Percentiles rank a stretch among this genome's conserved stretches.
These are phyloP conservation scores for Candida ponderosae DNA, from an alignment of 805 yeast genomes.

Conservation along the genomic window DNA sequence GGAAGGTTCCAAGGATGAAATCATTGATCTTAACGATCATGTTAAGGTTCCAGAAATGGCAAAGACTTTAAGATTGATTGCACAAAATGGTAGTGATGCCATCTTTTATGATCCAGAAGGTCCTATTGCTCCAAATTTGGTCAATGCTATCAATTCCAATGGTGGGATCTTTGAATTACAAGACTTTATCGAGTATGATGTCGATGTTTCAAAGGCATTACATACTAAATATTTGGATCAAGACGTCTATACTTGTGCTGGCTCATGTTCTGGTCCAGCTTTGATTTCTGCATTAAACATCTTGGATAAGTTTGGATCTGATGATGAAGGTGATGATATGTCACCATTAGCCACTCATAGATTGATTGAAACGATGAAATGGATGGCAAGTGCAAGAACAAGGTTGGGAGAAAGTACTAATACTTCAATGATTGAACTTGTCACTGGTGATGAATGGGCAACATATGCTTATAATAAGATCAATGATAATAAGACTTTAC, in stretches of 20 bases:
- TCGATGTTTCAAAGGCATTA: conserved; percentile 33
- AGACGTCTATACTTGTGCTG: conserved; percentile 50
- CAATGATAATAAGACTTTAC: conserved; percentile 46
- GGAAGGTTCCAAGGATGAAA: conserved; percentile 19
- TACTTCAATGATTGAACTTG: conserved; percentile 34
- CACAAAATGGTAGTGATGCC: conserved; percentile 67
- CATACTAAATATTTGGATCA: conserved; percentile 31
- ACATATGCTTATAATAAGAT: conserved; percentile 40
- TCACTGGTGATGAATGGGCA: conserved; percentile 49
- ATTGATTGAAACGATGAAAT: conserved; percentile 81
- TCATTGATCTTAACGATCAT: conserved; percentile 47
- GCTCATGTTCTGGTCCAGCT: conserved; percentile 83
- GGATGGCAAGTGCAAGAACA: conserved; percentile 86
- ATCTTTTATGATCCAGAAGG: conserved; percentile 82
- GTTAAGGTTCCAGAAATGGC: conserved; percentile 58
- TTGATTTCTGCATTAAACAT: conserved; percentile 67
- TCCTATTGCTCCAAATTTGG: conserved; percentile 57
- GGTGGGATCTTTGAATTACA: conserved; percentile 62
- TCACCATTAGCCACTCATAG: conserved; percentile 49
- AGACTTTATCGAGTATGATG: conserved; percentile 64
- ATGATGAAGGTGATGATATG: conserved; percentile 35
- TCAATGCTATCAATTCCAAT: conserved; percentile 34
- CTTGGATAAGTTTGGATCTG: conserved; percentile 37
- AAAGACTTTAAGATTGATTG: conserved; percentile 57
- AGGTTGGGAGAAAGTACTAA: conserved; percentile 66